Conservation (phyloP, 345 rosid species). For the Dimocarpus longan region DNA sequence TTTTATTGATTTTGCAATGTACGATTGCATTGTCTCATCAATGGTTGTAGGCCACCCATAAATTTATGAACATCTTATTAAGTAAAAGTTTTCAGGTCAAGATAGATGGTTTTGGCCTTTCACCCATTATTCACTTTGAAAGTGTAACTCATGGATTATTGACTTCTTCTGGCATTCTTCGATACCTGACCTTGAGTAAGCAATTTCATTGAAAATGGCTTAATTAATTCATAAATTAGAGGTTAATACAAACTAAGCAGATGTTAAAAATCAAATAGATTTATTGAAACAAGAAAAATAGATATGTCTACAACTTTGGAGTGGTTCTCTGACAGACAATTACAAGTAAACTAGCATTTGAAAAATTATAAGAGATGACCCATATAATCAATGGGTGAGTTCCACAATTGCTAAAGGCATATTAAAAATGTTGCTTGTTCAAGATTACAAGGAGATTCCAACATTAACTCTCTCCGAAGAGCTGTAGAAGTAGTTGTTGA, state of each 20-base stretch:
- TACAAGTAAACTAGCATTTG: conserved; percentile 33
- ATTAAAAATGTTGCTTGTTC: conserved; percentile 39
- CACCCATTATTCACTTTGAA: conserved; percentile 32
- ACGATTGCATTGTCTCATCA: conserved; percentile 35
- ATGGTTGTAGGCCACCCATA: conserved; percentile 2
- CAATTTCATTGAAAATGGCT: neutral
- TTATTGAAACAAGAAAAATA: conserved; percentile 30
- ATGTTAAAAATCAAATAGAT: conserved; percentile 28
- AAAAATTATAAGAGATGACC: neutral
- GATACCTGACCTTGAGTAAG: conserved; percentile 39
- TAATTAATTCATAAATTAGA: neutral
- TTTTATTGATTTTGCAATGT: neutral
- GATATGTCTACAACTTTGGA: conserved; percentile 49
- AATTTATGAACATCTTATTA: conserved; percentile 36
- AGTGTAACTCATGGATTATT: conserved; percentile 41
- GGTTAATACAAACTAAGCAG: neutral
- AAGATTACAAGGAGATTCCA: conserved; percentile 33
- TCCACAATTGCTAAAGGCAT: conserved; percentile 33
- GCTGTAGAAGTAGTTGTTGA: conserved; percentile 45
- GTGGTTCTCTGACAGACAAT: conserved; percentile 39
- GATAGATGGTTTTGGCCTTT: conserved; percentile 33
- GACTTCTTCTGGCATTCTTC: conserved; percentile 45
- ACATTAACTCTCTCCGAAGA: conserved; percentile 39
- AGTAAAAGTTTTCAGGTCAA: conserved; percentile 25
- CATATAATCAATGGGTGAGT: conserved; percentile 32